Percentiles rank a stretch among this genome's conserved stretches.
Conservation (phyloP, 768 basidiomycete species). For the Botryobasidium botryosum region DNA sequence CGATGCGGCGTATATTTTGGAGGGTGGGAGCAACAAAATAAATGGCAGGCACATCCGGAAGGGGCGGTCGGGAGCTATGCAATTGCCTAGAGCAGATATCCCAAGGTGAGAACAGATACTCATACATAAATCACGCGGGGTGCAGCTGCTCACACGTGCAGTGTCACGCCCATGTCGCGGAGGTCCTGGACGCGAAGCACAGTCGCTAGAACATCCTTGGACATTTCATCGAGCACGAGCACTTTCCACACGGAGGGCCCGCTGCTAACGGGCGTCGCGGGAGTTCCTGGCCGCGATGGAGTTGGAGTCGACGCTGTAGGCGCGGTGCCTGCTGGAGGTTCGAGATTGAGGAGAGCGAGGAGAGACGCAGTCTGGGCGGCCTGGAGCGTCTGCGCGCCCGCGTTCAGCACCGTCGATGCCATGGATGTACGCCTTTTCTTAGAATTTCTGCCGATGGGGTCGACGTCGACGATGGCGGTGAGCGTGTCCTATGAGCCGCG, state of each 20-base stretch:
- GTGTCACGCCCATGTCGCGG: constrained; percentile 88
- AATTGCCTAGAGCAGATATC: constrained; percentile 50
- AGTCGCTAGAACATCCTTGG: constrained; percentile 92
- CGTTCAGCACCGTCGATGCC: too few relatives aligned
- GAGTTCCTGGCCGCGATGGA: constrained; percentile 9
- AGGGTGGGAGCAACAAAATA: constrained; percentile 92
- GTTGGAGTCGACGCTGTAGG: constrained; percentile 3
- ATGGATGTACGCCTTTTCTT: too few relatives aligned
- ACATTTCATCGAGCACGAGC: constrained; percentile 82
- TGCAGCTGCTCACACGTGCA: constrained; percentile 71
- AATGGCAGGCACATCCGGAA: constrained; percentile 90
- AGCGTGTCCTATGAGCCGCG: too few relatives aligned
- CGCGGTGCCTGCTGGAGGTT: constrained; percentile 35
- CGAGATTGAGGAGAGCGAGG: constrained; percentile 73
- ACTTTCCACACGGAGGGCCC: constrained; percentile 92
- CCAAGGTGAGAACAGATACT: neutral
- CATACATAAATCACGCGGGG: neutral
- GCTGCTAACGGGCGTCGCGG: constrained; percentile 20
- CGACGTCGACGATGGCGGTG: too few relatives aligned
- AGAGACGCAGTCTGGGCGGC: constrained; percentile 78
- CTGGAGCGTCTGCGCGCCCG: too few relatives aligned
- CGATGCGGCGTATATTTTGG: constrained; percentile 73
- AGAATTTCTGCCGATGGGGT: too few relatives aligned
- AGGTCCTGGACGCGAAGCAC: constrained; percentile 91
- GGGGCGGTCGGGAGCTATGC: constrained; percentile 70